phyloP scores from a whole-genome alignment of 106 monocot species.

The Phalaenopsis aphrodite region DNA sequence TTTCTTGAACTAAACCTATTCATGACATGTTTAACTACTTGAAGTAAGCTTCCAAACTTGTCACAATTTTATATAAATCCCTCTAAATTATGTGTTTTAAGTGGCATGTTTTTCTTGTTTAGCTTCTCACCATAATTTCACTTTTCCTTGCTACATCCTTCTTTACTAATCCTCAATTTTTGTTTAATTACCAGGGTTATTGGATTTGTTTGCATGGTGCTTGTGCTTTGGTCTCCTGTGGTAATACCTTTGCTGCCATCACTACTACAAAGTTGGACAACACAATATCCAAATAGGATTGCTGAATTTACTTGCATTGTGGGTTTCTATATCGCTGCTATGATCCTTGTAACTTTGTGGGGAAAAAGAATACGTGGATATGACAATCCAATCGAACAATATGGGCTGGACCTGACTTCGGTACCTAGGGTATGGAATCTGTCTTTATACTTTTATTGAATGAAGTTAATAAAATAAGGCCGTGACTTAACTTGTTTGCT shows the following conservation, averaged over 20 bases:
- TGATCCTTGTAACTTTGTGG: slow-evolving; percentile 77
- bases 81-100: background rate
- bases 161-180: background rate
- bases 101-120: background rate
- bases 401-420: slow-evolving; percentile 61
- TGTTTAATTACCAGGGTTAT: slow-evolving; percentile 45
- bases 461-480: background rate
- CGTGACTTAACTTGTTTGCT: background rate
- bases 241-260: slow-evolving; percentile 80
- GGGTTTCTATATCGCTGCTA: slow-evolving; percentile 60
- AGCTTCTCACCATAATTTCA: background rate
- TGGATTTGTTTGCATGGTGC: slow-evolving; percentile 67
- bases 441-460: background rate
- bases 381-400: slow-evolving; percentile 78
- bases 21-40: background rate
- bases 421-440: slow-evolving; percentile 41
- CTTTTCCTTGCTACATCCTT: background rate
- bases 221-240: slow-evolving; percentile 94
- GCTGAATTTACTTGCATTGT: slow-evolving; percentile 55
- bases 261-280: slow-evolving; percentile 73
- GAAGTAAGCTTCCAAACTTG: background rate
- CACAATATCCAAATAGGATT: slow-evolving; percentile 40
- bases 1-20: background rate
- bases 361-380: slow-evolving; percentile 92
- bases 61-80: background rate